Evolutionary conservation across 164 flowering plant species (phyloP).

Genomic region (Buxus sempervirens): DNA sequence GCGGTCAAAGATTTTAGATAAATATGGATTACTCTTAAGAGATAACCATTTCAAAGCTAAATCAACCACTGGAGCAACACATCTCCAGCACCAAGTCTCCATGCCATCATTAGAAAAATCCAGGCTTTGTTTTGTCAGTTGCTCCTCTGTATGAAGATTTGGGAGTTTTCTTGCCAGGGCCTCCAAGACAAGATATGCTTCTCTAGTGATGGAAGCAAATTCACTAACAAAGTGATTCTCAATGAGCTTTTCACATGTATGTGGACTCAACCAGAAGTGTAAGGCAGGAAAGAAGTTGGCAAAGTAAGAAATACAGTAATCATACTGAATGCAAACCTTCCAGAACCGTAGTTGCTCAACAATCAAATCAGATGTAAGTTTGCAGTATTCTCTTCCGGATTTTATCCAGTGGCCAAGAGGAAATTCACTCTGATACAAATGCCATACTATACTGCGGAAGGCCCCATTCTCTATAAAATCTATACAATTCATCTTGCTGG

Average conservation of each 20-base stretch:
- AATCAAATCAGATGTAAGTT: conserved; percentile 60
- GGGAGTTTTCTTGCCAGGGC: conserved; percentile 74
- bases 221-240: conserved; percentile 54
- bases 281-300: conserved; percentile 60
- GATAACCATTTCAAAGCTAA: conserved; percentile 66
- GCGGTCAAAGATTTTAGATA: conserved; percentile 25
- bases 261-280: conserved; percentile 80
- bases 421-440: conserved; percentile 43
- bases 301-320: conserved; percentile 63
- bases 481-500: conserved; percentile 53
- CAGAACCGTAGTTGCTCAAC: conserved; percentile 83
- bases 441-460: conserved; percentile 53
- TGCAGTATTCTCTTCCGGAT: conserved; percentile 57
- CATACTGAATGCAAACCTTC: conserved; percentile 76
- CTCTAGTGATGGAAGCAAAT: conserved; percentile 55
- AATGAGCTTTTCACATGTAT: conserved; percentile 52
- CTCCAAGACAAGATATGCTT: conserved; percentile 70
- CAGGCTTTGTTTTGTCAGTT: conserved; percentile 12
- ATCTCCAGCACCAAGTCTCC: conserved; percentile 76
- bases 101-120: conserved; percentile 23
- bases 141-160: conserved; percentile 35
- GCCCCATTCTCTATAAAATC: conserved; percentile 50
- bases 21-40: conserved; percentile 26
- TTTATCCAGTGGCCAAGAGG: conserved; percentile 70
- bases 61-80: conserved; percentile 71